These are phyloP conservation scores for Pseudozyma thailandica DNA, from an alignment of 1,284 basidiomycete genomes.

Conservation along the genomic window DNA sequence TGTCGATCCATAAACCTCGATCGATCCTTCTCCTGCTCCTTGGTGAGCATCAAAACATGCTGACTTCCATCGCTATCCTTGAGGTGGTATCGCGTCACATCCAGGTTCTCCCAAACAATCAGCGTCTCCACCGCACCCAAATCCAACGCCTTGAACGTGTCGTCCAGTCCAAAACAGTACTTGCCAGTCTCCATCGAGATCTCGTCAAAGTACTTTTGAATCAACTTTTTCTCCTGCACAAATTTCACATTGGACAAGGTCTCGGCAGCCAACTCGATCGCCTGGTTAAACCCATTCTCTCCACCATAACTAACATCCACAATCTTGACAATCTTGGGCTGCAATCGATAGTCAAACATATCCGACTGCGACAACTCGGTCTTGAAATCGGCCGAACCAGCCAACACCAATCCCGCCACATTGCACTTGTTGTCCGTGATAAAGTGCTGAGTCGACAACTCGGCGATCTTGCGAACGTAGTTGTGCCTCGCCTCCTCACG, in stretches of 20 bases:
- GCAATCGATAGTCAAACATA: conserved; percentile 89
- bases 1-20: conserved; percentile 95
- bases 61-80: conserved; percentile 61
- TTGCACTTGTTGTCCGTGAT: conserved; percentile 99
- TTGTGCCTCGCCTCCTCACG: conserved; percentile 99
- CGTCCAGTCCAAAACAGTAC: conserved; percentile 97
- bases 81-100: conserved; percentile 62
- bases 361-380: conserved; percentile 96
- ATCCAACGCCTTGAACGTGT: conserved; percentile 96
- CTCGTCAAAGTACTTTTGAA: conserved; percentile 97
- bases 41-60: conserved; percentile 61
- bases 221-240: conserved; percentile 90
- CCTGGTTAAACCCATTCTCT: conserved; percentile 98
- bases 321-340: conserved; percentile 76
- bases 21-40: conserved; percentile 74
- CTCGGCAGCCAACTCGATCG: conserved; percentile 95
- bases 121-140: conserved; percentile 96
- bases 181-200: conserved; percentile 97
- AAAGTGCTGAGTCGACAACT: conserved; percentile 95
- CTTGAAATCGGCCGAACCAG: conserved; percentile 98
- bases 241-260: conserved; percentile 98
- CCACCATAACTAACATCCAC: conserved; percentile 98
- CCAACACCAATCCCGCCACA: conserved; percentile 94
- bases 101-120: conserved; percentile 93
- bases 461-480: conserved; percentile 98